These are phyloP conservation scores for Mycena floridula DNA, from an alignment of 768 basidiomycete species.

Conservation along the genomic window DNA sequence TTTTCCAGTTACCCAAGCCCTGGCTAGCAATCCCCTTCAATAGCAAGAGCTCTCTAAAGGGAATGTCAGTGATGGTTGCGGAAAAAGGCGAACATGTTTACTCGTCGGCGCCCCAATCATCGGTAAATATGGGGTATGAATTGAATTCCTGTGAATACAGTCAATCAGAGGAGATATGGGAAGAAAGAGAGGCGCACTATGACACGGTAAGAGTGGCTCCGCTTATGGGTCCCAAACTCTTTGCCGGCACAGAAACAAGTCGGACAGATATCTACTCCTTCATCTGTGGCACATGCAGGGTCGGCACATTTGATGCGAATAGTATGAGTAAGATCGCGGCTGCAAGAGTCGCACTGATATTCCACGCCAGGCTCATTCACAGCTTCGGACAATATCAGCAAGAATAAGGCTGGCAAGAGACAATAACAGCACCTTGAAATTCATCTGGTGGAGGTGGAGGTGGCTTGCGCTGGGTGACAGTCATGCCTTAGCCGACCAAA, in stretches of 20 bases:
- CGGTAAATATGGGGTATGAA: conserved; percentile 91
- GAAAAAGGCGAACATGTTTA: conserved; percentile 28
- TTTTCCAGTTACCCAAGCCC: conserved; percentile 95
- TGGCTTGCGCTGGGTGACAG: conserved; percentile 63
- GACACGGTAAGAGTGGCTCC: conserved; percentile 85
- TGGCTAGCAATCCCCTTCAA: conserved; percentile 83
- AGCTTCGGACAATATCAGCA: conserved; percentile 32
- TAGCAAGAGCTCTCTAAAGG: conserved; percentile 74
- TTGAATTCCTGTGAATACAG: conserved; percentile 69
- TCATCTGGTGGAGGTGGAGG: conserved; percentile 59
- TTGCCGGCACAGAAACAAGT: conserved; percentile 88
- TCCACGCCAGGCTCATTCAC: conserved; percentile 80
- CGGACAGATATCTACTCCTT: conserved; percentile 91
- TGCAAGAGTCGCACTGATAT: conserved; percentile 80
- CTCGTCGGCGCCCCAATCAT: conserved; percentile 99
- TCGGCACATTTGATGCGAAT: conserved; percentile 96
- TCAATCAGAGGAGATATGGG: neutral
- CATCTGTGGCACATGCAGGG: conserved; percentile 51
- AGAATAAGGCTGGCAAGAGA: conserved; percentile 2
- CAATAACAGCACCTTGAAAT: conserved; percentile 45
- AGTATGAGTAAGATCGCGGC: conserved; percentile 90
- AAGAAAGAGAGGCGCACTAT: conserved; percentile 50
- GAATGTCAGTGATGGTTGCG: neutral
- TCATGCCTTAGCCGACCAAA: too few species aligned
- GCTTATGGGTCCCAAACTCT: conserved; percentile 81